Evolutionary conservation across 1,284 basidiomycete genomes (phyloP), one percentile per base, ranked within the genome.

Genomic region (Pyrrhoderma noxium): DNA sequence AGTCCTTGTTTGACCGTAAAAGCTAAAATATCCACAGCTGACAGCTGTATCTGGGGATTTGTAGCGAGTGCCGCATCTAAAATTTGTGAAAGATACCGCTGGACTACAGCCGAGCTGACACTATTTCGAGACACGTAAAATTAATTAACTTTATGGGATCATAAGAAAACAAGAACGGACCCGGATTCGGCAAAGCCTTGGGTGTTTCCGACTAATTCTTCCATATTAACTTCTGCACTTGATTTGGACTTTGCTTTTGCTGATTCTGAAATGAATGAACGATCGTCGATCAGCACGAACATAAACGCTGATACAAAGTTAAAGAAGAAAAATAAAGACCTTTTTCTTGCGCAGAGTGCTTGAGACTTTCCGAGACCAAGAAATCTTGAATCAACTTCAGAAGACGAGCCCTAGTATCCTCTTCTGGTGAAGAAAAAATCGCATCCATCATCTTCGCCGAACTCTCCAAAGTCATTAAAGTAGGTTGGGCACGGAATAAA

Each of bases 1-100:
- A 99, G 74, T 1, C 96, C 96, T 67, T 98, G 94, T 63, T 88
- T 90, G 59, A 99, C 82, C 0, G 93, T 93, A 61, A 95, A 93
- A 31, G 80, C 85, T 45, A 99, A 68, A 37, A 99, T 89, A 59
- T 98, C 93, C 49, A 96, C 79, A 2, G 94, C 94, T 3, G 89
- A 77, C 4, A 78, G 74, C 64, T 98, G 94, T 42, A 91, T 82
- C 40, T 79, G 76, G 0, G 71, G 59, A 57, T 85, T 76, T 49
- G 76, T 74, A 1, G 89, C 89, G 23, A 92, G 67, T 0, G 90
- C 88, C 0, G 91, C 87, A 1, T 85, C 76, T 34, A 97, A 71
- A 50, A 99, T 90, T 23, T 83, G 82, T 25, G 75, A 70, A 39
- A 98, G 74, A 61, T 97, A 98, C 27, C 93, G 85, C 62, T 99